Base-by-base conservation (phyloP, 306 rosid species). In the Senna siamea region DNA sequence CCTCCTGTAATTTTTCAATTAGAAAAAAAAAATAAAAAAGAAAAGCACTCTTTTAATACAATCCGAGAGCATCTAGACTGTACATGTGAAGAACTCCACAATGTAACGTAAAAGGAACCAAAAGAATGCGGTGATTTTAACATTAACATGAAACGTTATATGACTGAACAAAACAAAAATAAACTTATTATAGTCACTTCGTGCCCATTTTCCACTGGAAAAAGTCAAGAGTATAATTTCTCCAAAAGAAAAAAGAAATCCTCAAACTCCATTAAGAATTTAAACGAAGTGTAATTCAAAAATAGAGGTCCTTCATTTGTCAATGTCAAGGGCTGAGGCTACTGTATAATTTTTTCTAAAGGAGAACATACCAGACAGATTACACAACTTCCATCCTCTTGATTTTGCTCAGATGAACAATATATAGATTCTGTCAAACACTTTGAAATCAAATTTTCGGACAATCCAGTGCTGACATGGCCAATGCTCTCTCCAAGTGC, bases 401-500 rank as follows among this genome's bases (percentile, higher is more conserved):
- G 92, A 52, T 64, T 61, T 69, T 55, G 93, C 58, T 89, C 93
- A 2, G 93, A 84, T 7, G 97, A 87, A 79, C 97, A 88, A 68
- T 86, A 83, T 73, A 92, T 85, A 43, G 92, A 86, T 82, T 92
- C 96, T 1, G 77, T 92, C 79, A 92, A 65, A 80, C 96, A 86
- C 84, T 92, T 86, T 8, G 83, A 62, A 64, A 89, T n/a, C 75
- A 70, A 53, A 63, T 88, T 90, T 75, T 87, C 96, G 7, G 96
- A 81, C 62, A 92, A 64, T 44, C 97, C 97, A 0, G 97, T 92
- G 86, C 74, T 89, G 54, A 92, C 96, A 56, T 71, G 82, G 69
- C 96, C 96, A 62, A 92, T 92, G 78, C 92, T 82, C 84, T 92
- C 97, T 6, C 96, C 96, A 34, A 92, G 88, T 28, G 93, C 93